A percentile compares a stretch with the other conserved stretches of the same genome.
phyloP scores from a whole-genome alignment of 208 protist species.

The Crithidia acanthocephali region DNA sequence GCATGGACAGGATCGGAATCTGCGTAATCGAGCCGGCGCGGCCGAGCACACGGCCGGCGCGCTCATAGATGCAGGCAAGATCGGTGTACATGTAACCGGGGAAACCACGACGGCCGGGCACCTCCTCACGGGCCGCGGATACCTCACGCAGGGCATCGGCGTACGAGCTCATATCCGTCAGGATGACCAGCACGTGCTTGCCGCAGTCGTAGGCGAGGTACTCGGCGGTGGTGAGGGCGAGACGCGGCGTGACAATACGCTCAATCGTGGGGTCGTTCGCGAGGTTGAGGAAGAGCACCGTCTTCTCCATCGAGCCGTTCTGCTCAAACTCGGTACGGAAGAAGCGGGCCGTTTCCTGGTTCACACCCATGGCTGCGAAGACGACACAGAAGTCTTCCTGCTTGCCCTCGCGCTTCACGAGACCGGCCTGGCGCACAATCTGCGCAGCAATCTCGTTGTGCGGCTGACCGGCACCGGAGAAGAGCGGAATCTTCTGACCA shows the following conservation, averaged over 20 bases:
- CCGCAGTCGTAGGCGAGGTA: constrained; percentile 99
- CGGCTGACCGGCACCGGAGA: constrained; percentile 99
- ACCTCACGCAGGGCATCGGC: constrained; percentile 99
- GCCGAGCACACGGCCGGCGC: constrained; percentile 99
- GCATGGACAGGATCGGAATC: constrained; percentile 99
- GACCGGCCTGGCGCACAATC: constrained; percentile 99
- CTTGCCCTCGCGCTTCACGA: constrained; percentile 95
- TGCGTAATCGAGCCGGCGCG: constrained; percentile 99
- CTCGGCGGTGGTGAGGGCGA: constrained; percentile 99
- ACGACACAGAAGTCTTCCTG: constrained; percentile 99
- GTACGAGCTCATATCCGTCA: constrained; percentile 99
- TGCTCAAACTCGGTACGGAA: constrained; percentile 99
- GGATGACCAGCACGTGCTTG: constrained; percentile 99
- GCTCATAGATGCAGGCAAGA: constrained; percentile 99
- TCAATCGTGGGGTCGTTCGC: constrained; percentile 99
- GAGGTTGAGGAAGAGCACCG: constrained; percentile 98
- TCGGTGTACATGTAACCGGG: constrained; percentile 99
- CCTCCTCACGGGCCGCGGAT: constrained; percentile 99
- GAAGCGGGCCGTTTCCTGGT: constrained; percentile 99
- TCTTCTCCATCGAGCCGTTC: constrained; percentile 99
- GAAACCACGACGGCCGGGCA: constrained; percentile 99
- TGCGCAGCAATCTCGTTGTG: constrained; percentile 99
- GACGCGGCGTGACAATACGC: constrained; percentile 99
- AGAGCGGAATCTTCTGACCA: constrained; percentile 99
- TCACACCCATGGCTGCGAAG: constrained; percentile 99